Conservation (phyloP, 257 asterid species). For the Solanum neorickii region DNA sequence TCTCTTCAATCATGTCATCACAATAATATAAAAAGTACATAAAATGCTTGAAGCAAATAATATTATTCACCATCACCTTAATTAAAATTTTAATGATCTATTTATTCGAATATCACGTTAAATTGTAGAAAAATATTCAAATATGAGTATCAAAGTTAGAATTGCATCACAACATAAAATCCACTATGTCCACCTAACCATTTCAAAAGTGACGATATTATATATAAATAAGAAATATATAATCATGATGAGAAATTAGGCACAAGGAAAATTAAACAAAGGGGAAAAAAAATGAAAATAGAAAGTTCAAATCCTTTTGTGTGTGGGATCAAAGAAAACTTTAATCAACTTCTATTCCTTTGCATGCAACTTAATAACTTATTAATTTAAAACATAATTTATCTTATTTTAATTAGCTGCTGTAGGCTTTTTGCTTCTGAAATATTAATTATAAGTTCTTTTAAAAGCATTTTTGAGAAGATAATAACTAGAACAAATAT, state of each 20-base stretch:
- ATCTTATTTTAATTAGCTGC: background rate
- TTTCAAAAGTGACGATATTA: background rate
- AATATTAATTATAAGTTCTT: background rate
- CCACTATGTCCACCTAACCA: background rate
- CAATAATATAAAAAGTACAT: background rate
- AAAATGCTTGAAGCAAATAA: background rate
- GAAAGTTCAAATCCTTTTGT: background rate
- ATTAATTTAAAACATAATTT: slow-evolving; percentile 13
- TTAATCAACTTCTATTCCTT: background rate
- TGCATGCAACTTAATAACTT: background rate
- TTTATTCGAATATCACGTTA: background rate
- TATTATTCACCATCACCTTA: background rate
- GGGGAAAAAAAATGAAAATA: background rate
- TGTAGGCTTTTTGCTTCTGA: background rate
- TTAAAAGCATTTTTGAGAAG: slow-evolving; percentile 20
- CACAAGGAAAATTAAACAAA: background rate
- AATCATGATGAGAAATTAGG: background rate
- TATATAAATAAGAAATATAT: background rate
- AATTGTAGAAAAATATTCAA: background rate
- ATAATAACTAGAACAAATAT: slow-evolving; percentile 35
- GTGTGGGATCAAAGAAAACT: background rate
- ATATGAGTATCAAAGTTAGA: background rate
- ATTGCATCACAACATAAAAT: background rate
- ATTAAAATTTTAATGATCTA: no score
- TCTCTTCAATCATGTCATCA: background rate